Percentiles rank a stretch among this genome's conserved stretches.
Conservation (phyloP, 1,284 basidiomycete species). For the Peniophora sp. region DNA sequence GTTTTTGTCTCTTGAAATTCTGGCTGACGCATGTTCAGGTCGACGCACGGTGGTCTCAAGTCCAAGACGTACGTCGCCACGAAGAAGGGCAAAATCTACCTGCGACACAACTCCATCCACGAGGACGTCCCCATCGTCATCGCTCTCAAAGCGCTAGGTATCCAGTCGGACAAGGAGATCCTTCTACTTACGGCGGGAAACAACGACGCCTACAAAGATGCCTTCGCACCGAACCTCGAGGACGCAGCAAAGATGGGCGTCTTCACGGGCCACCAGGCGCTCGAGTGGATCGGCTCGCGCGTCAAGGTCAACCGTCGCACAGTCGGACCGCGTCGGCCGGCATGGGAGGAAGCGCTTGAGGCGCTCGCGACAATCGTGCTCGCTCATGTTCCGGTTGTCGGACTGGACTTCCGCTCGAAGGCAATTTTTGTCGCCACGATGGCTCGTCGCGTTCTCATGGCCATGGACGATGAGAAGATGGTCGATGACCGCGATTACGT, state of each 20-base stretch:
- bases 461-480: conserved; percentile 94
- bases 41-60: conserved; percentile 95
- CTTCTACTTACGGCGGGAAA: conserved; percentile 91
- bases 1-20: neutral
- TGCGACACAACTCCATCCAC: conserved; percentile 97
- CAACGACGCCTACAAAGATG: conserved; percentile 82
- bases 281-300: conserved; percentile 91
- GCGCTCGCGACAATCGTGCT: conserved; percentile 96
- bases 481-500: conserved; percentile 99
- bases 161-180: conserved; percentile 98
- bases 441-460: conserved; percentile 94
- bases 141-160: conserved; percentile 93
- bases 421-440: conserved; percentile 98
- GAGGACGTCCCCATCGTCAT: conserved; percentile 97
- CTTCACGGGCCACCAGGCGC: conserved; percentile 89
- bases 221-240: conserved; percentile 91
- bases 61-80: conserved; percentile 98
- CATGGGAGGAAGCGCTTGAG: conserved; percentile 93
- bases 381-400: conserved; percentile 91
- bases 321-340: conserved; percentile 75
- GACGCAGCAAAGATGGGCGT: conserved; percentile 89
- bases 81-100: conserved; percentile 90
- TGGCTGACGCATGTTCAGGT: conserved; percentile 37
- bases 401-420: conserved; percentile 90
- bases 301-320: conserved; percentile 85